These are phyloP conservation scores for Trichosporon sp. DNA, from an alignment of 1,284 basidiomycete species.

Conservation along the genomic window DNA sequence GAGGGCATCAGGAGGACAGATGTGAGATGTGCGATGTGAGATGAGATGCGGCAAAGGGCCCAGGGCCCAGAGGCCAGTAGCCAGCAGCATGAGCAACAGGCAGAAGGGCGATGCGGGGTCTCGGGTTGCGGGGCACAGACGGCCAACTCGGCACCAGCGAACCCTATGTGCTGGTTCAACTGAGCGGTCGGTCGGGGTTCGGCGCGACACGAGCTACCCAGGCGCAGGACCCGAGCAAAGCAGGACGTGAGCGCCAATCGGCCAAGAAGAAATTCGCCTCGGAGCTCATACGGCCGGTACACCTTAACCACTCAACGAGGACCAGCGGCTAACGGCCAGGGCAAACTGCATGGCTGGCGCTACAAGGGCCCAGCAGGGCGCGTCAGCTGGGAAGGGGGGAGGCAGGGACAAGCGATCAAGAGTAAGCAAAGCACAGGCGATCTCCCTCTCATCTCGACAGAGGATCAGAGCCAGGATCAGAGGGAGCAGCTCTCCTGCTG, in stretches of 20 bases:
- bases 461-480: no score
- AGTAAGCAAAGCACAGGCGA: no score
- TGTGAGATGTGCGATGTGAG: neutral
- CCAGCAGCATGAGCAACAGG: no score
- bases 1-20: no score
- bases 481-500: no score
- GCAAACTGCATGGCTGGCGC: neutral
- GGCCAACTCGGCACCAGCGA: neutral
- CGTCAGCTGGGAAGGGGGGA: slow-evolving; percentile 1
- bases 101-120: neutral
- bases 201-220: neutral
- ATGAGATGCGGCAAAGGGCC: neutral
- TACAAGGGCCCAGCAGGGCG: neutral
- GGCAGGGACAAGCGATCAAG: no score
- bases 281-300: neutral
- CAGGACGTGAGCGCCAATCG: neutral
- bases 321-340: neutral
- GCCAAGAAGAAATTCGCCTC: neutral
- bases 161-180: neutral
- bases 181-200: neutral
- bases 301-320: neutral
- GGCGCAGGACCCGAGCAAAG: neutral
- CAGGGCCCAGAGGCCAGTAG: no score
- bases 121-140: neutral
- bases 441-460: no score